Conservation (phyloP, 2,329 filamentous ascomycete genomes). For the Trichoderma gracile region DNA sequence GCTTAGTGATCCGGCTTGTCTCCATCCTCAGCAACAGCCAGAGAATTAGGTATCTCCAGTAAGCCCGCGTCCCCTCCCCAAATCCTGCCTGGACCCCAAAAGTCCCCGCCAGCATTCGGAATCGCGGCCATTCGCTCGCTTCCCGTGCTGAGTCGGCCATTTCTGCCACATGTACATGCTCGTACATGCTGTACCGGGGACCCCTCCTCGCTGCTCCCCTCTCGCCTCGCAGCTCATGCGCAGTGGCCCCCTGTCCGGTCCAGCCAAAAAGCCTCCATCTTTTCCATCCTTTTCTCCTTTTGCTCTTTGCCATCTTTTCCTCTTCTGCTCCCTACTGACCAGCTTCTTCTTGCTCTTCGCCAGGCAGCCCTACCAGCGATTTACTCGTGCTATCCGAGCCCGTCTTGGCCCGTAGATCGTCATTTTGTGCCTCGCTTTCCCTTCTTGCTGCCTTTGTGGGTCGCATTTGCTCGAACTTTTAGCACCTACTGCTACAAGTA, state of each 20-base stretch:
- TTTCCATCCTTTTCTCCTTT: background rate
- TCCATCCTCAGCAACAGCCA: no score
- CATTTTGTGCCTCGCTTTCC: constrained; percentile 7
- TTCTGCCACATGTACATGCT: background rate
- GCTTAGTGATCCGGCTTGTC: no score
- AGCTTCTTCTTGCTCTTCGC: background rate
- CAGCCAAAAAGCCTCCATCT: constrained; percentile 13
- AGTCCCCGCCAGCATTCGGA: constrained; percentile 18
- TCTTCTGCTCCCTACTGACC: background rate
- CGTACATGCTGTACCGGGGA: constrained; percentile 3
- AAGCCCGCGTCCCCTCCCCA: constrained; percentile 5
- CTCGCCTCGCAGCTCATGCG: constrained; percentile 4
- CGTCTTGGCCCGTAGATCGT: constrained; percentile 6
- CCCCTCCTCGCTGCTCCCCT: constrained; percentile 21
- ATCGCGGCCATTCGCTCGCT: constrained; percentile 18
- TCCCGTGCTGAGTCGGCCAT: background rate
- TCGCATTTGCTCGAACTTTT: constrained; percentile 8
- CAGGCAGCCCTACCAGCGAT: background rate
- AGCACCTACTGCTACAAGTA: no score
- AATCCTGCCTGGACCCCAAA: background rate
- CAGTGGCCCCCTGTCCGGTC: constrained; percentile 4
- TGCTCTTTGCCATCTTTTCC: background rate
- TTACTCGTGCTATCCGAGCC: background rate
- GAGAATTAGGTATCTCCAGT: no score
- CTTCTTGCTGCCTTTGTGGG: constrained; percentile 3